phyloP scores from a whole-genome alignment of 805 yeast species.

The Schwanniomyces vanrijiae region DNA sequence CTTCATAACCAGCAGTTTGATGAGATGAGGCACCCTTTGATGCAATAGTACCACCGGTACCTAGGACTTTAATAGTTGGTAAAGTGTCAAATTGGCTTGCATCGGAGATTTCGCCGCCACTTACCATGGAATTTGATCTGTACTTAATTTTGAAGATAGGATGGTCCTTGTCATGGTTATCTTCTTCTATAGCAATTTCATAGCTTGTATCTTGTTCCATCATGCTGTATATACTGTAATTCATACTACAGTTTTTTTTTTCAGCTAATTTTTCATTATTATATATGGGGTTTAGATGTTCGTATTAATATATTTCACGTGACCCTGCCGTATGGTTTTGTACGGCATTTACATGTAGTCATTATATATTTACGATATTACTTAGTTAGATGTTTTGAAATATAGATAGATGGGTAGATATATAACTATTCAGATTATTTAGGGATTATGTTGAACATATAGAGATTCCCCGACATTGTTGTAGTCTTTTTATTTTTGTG shows the following conservation, averaged over 20 bases:
- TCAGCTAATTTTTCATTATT: not conserved
- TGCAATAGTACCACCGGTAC: conserved; percentile 49
- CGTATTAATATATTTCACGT: not conserved
- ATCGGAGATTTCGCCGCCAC: conserved; percentile 13
- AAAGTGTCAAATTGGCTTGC: conserved; percentile 11
- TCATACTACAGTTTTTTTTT: not conserved
- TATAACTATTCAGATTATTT: not conserved
- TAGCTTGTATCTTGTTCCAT: conserved; percentile 6
- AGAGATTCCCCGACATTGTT: not conserved
- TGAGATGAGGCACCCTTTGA: conserved; percentile 38
- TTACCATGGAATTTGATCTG: conserved; percentile 30
- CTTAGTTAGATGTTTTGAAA: not conserved
- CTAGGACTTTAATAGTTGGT: conserved; percentile 41
- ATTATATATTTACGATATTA: not conserved
- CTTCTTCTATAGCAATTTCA: conserved; percentile 19
- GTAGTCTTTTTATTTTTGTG: not conserved
- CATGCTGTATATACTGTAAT: too few relatives aligned
- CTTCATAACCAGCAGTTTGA: conserved; percentile 46
- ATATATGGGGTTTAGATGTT: not conserved
- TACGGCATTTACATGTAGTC: not conserved
- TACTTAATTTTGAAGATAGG: conserved; percentile 36
- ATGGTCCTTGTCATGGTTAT: conserved; percentile 25
- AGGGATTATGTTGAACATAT: too few relatives aligned
- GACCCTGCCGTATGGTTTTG: not conserved
- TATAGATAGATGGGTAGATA: too few relatives aligned